Evolutionary conservation across 2,329 filamentous ascomycete genomes (phyloP), one percentile per base, ranked within the genome.

Genomic region (Claviceps africana): DNA sequence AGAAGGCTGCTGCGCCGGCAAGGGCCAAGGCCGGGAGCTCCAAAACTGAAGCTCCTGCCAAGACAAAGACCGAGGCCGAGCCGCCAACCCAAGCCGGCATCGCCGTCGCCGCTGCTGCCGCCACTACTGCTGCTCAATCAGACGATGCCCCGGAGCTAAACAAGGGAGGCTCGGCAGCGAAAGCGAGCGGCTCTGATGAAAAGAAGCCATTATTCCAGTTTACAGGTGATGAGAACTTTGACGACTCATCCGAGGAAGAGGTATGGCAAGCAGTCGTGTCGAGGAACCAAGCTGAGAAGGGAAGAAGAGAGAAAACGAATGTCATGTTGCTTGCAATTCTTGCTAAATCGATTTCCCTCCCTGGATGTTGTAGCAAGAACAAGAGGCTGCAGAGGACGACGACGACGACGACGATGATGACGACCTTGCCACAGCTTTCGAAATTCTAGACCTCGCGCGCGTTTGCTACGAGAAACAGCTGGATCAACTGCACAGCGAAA

Each of bases 161-260:
- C 51, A 67, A 68, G 40, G 61, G 61, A 19, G 67, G 69, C 25
- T 69, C 64, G 44, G 59, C 61, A 43, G 2, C 15, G 70, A 73
- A 33, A 7, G 71, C 67, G 46, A 56, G 54, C 39, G 59, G 56
- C 5, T 25, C 58, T 9, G 64, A 65, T 47, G 56, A 59, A 4
- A 85, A 84, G 66, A 91, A 90, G 66, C 82, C 87, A 0, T 79
- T 88, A 56, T 96, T 98, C 67, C 87, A 95, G 60, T 95, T 98
- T 64, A 85, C 82, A 4, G 93, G 93, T 53, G 91, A 97, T 64
- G 91, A 96, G 68, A 91, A 95, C 64, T 95, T 88, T 72, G 86
- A 88, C 51, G 83, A 86, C 51, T 87, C 84, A 0, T 88, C 93
- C 48, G 85, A 85, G 8, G 85, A 88, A 48, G 82, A 81, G 49